These are phyloP conservation scores for Lumnitzera littorea DNA, from an alignment of 345 rosid genomes.

Conservation along the genomic window DNA sequence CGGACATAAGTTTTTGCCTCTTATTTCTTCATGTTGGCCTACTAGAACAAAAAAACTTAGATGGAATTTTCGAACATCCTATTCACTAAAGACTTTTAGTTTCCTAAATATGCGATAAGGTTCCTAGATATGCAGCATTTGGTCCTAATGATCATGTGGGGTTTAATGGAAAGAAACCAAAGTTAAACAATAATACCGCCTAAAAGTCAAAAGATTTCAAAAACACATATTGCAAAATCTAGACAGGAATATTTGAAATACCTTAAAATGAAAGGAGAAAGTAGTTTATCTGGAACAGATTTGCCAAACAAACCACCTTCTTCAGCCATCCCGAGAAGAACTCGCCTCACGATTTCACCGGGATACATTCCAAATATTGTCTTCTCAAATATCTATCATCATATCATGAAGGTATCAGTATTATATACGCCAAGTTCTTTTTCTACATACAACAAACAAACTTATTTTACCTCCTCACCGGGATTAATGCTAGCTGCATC, in stretches of 20 bases:
- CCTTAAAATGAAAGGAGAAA: constrained; percentile 47
- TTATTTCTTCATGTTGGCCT: no score
- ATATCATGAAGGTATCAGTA: not conserved
- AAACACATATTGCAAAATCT: no score
- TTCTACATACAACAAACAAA: not conserved
- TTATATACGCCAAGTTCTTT: not conserved
- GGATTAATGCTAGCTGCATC: constrained; percentile 67
- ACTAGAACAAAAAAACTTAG: no score
- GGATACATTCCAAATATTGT: constrained; percentile 92
- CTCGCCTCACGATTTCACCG: constrained; percentile 78
- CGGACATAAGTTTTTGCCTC: no score
- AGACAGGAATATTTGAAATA: constrained; percentile 4
- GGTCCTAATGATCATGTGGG: no score
- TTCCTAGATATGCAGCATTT: no score
- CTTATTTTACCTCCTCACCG: constrained; percentile 69
- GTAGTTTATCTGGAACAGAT: constrained; percentile 33
- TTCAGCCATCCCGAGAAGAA: constrained; percentile 47
- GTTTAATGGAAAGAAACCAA: no score
- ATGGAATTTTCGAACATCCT: no score
- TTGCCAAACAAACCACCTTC: constrained; percentile 51
- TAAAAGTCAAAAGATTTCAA: no score
- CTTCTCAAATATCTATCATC: constrained; percentile 70
- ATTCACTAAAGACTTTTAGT: no score
- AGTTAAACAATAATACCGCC: no score
- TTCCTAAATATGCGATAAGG: no score